Evolutionary conservation across 2,329 filamentous ascomycete species (phyloP).

Genomic region (Penicillium corylophilum): DNA sequence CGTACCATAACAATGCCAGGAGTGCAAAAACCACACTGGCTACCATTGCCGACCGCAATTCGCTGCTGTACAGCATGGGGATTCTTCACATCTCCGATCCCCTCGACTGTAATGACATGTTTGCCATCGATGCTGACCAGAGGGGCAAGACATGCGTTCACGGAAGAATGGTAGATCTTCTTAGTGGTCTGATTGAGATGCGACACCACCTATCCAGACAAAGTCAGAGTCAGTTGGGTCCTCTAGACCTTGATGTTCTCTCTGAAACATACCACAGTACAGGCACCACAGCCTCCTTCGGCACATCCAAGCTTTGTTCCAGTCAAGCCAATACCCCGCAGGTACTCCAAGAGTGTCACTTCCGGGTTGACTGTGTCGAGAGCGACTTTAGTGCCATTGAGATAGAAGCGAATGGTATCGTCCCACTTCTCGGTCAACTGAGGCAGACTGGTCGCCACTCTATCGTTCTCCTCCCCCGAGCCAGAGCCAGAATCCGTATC

Average conservation of each 20-base stretch:
- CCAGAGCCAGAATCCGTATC: constrained; percentile 41
- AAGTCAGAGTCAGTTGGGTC: not conserved
- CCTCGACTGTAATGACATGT: constrained; percentile 96
- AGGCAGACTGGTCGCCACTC: constrained; percentile 48
- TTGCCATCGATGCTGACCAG: constrained; percentile 93
- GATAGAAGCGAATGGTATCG: constrained; percentile 85
- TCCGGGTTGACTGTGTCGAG: constrained; percentile 89
- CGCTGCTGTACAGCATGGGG: constrained; percentile 90
- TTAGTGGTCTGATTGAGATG: constrained; percentile 92
- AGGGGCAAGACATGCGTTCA: constrained; percentile 93
- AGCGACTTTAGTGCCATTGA: constrained; percentile 88
- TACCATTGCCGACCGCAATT: constrained; percentile 86
- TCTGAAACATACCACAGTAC: constrained; percentile 68
- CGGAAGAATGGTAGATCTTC: constrained; percentile 90
- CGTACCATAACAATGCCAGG: constrained; percentile 88
- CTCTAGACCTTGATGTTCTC: too few relatives aligned
- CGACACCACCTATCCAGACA: constrained; percentile 64
- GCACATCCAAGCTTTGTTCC: constrained; percentile 96
- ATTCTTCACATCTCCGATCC: constrained; percentile 81
- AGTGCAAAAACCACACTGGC: constrained; percentile 94
- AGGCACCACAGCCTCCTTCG: constrained; percentile 94
- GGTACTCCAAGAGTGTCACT: constrained; percentile 85
- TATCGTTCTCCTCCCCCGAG: constrained; percentile 46
- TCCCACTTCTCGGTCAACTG: constrained; percentile 75
- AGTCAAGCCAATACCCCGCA: constrained; percentile 87